A percentile compares a stretch with the other conserved stretches of the same genome.
Conservation (phyloP, 352 stramenopile species). For the Phytophthora cryptogea region DNA sequence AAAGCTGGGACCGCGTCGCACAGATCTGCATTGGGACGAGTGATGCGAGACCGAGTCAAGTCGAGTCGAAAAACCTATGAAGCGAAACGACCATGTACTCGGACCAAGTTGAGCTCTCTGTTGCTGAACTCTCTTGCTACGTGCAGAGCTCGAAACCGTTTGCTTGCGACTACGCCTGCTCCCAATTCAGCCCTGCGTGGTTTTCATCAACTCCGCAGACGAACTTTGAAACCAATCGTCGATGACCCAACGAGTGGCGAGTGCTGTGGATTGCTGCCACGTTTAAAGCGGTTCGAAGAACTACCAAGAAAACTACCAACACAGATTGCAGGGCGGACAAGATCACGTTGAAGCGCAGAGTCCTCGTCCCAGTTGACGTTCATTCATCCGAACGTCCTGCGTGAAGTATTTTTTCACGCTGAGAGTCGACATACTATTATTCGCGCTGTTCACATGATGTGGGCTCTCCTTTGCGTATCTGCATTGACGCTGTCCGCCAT, state of each 20-base stretch:
- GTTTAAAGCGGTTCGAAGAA: not conserved
- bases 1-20: not conserved
- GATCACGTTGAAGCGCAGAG: constrained; percentile 12
- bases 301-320: not conserved
- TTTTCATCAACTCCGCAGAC: not conserved
- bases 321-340: constrained; percentile 7
- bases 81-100: constrained; percentile 11
- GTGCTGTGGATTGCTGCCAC: not conserved
- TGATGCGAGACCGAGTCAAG: not conserved
- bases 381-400: constrained; percentile 14
- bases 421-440: not conserved
- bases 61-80: constrained; percentile 1
- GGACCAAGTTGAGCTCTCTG: not conserved
- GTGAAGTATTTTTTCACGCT: not conserved
- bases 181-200: not conserved
- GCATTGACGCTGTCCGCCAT: constrained; percentile 31
- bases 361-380: constrained; percentile 23
- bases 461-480: constrained; percentile 24
- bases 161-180: constrained; percentile 1
- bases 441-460: constrained; percentile 33
- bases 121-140: constrained; percentile 2
- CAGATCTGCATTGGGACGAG: not conserved
- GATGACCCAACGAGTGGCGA: not conserved
- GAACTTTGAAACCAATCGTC: not conserved
- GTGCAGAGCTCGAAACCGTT: constrained; percentile 1